Evolutionary conservation across 805 yeast species (phyloP).

Genomic region (Zygosaccharomyces kombuchaensis): DNA sequence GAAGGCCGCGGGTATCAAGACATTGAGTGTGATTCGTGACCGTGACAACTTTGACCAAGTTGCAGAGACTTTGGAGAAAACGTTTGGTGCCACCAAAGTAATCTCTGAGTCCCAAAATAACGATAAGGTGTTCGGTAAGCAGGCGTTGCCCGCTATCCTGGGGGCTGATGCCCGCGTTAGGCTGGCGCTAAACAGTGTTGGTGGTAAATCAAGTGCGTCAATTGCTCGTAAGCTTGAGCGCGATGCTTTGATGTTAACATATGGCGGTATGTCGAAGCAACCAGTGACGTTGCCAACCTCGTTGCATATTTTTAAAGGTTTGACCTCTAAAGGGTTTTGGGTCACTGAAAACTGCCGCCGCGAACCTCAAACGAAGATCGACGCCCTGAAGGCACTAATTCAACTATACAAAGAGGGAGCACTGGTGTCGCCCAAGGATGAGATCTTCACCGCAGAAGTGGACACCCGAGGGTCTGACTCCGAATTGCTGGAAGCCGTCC

Average conservation of each 20-base stretch:
- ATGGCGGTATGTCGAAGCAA: conserved; percentile 97
- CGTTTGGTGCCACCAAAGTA: conserved; percentile 78
- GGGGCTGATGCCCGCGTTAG: conserved; percentile 49
- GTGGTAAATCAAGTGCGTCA: conserved; percentile 80
- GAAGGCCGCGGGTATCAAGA: conserved; percentile 68
- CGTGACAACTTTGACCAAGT: conserved; percentile 70
- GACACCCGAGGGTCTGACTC: conserved; percentile 34
- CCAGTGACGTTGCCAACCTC: conserved; percentile 92
- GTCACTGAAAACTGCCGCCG: conserved; percentile 61
- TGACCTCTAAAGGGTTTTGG: conserved; percentile 91
- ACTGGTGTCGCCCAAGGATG: conserved; percentile 46
- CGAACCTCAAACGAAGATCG: conserved; percentile 56
- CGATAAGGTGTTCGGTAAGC: conserved; percentile 60
- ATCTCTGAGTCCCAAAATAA: conserved; percentile 83
- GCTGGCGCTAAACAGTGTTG: conserved; percentile 87
- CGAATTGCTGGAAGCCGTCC: conserved; percentile 41
- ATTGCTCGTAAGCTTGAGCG: conserved; percentile 75
- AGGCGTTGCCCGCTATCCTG: conserved; percentile 43
- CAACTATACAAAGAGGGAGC: conserved; percentile 56
- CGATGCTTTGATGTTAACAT: conserved; percentile 78
- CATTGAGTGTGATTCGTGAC: conserved; percentile 83
- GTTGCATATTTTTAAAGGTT: conserved; percentile 81
- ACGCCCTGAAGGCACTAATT: conserved; percentile 52
- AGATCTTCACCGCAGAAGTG: conserved; percentile 37
- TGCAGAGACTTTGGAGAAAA: conserved; percentile 46